These are phyloP conservation scores for Cyclostephanos tholiformis DNA, from an alignment of 108 stramenopile genomes.

Conservation along the genomic window DNA sequence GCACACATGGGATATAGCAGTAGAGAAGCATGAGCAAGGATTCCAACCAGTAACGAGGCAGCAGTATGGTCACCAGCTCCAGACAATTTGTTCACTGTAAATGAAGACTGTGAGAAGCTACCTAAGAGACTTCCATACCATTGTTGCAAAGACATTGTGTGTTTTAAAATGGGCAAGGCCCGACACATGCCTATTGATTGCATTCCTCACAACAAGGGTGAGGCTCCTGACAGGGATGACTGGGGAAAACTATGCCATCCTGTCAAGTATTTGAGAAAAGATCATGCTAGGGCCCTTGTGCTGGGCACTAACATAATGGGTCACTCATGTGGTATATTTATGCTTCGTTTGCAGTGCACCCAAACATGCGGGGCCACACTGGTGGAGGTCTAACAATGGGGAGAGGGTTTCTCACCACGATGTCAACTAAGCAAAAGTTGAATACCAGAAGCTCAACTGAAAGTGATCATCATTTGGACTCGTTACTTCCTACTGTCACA, in stretches of 20 bases:
- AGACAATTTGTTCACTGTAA: constrained; percentile 7
- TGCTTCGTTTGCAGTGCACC: too few relatives aligned
- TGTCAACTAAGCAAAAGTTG: constrained; percentile 29
- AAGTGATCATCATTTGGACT: constrained; percentile 39
- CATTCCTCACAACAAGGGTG: not conserved
- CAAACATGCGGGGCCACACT: constrained; percentile 11
- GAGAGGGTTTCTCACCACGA: constrained; percentile 9
- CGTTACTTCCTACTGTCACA: too few relatives aligned
- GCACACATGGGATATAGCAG: not conserved
- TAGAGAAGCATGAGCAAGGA: not conserved
- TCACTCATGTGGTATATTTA: constrained; percentile 18
- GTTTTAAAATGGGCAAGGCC: not conserved
- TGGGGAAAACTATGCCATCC: not conserved
- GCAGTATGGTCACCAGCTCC: not conserved
- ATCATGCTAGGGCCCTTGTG: not conserved
- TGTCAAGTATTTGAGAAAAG: constrained; percentile 6
- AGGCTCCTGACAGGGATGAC: not conserved
- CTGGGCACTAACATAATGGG: not conserved
- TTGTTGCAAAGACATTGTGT: not conserved
- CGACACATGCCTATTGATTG: too few relatives aligned
- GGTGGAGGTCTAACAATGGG: constrained; percentile 19
- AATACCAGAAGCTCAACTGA: constrained; percentile 52
- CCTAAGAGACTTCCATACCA: not conserved
- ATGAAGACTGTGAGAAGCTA: constrained; percentile 8
- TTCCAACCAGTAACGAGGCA: not conserved